phyloP scores from a whole-genome alignment of 1,139 yeast genomes.

The Meyerozyma smithsonii region DNA sequence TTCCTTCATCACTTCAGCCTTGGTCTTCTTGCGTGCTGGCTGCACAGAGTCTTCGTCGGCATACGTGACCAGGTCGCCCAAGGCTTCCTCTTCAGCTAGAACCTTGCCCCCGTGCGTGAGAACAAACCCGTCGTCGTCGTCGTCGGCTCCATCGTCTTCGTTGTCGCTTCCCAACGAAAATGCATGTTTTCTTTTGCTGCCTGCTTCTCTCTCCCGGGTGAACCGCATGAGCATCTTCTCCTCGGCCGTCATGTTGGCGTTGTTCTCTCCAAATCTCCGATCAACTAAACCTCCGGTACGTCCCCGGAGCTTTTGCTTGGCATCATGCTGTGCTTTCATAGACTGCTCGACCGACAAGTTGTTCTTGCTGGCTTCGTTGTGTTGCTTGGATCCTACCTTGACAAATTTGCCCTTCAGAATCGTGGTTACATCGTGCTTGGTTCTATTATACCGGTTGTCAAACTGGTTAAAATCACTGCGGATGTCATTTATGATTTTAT shows the following conservation, averaged over 20 bases:
- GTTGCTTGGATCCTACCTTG: constrained; percentile 52
- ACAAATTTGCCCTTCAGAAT: constrained; percentile 50
- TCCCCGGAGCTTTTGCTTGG: constrained; percentile 55
- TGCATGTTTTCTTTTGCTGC: constrained; percentile 46
- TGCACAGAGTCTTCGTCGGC: constrained; percentile 30
- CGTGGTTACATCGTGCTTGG: constrained; percentile 61
- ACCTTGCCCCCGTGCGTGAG: constrained; percentile 82
- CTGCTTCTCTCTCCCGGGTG: constrained; percentile 74
- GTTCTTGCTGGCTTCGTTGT: constrained; percentile 38
- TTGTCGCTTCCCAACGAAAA: constrained; percentile 71
- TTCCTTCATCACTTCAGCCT: constrained; percentile 95
- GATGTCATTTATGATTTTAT: constrained; percentile 52
- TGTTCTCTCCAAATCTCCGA: constrained; percentile 88
- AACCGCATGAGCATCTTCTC: constrained; percentile 95
- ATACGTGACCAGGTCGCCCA: constrained; percentile 14
- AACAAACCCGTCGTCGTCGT: constrained; percentile 38
- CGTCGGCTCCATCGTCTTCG: constrained; percentile 44
- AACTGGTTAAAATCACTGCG: constrained; percentile 87
- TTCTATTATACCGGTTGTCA: constrained; percentile 68
- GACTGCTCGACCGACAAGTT: constrained; percentile 77
- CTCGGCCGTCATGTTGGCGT: constrained; percentile 67
- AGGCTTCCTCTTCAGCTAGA: constrained; percentile 42
- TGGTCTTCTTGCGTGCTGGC: constrained; percentile 66
- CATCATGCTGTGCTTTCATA: constrained; percentile 64
- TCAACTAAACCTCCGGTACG: constrained; percentile 78